These are phyloP conservation scores for Kuraishia molischiana DNA, from an alignment of 805 yeast genomes.

Conservation along the genomic window DNA sequence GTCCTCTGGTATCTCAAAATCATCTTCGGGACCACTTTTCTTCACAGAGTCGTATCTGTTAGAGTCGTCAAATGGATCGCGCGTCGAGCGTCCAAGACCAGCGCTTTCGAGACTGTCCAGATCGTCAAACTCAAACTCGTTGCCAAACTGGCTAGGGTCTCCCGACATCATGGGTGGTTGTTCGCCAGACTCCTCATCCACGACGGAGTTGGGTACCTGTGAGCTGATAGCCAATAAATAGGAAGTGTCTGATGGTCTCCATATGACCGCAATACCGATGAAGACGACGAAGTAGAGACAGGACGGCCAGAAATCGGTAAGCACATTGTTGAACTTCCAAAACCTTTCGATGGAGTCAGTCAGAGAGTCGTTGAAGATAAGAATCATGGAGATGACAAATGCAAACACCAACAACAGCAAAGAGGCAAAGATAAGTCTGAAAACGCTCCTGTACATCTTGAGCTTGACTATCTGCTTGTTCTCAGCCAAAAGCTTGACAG, in stretches of 20 bases:
- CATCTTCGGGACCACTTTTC: conserved; percentile 4
- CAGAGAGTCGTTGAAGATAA: conserved; percentile 64
- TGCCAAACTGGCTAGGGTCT: conserved; percentile 26
- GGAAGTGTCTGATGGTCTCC: conserved; percentile 97
- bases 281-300: conserved; percentile 79
- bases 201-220: conserved; percentile 55
- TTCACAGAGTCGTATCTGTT: conserved; percentile 5
- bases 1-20: conserved; percentile 1
- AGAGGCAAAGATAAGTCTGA: conserved; percentile 66
- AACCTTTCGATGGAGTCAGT: conserved; percentile 73
- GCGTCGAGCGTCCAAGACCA: conserved; percentile 18
- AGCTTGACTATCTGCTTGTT: conserved; percentile 91
- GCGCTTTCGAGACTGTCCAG: conserved; percentile 38
- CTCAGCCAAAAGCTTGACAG: conserved; percentile 63
- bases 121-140: conserved; percentile 52
- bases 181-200: conserved; percentile 46
- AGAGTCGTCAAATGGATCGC: conserved; percentile 21
- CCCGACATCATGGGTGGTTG: conserved; percentile 2
- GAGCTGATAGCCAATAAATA: conserved; percentile 91
- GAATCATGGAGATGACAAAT: conserved; percentile 56
- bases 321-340: conserved; percentile 88
- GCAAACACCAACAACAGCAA: conserved; percentile 64
- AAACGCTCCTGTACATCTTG: conserved; percentile 71
- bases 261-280: conserved; percentile 73
- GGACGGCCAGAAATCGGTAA: conserved; percentile 93